A percentile compares a stretch with the other conserved stretches of the same genome.
phyloP scores from a whole-genome alignment of 1,284 basidiomycete genomes.

The Coniophora puteana region DNA sequence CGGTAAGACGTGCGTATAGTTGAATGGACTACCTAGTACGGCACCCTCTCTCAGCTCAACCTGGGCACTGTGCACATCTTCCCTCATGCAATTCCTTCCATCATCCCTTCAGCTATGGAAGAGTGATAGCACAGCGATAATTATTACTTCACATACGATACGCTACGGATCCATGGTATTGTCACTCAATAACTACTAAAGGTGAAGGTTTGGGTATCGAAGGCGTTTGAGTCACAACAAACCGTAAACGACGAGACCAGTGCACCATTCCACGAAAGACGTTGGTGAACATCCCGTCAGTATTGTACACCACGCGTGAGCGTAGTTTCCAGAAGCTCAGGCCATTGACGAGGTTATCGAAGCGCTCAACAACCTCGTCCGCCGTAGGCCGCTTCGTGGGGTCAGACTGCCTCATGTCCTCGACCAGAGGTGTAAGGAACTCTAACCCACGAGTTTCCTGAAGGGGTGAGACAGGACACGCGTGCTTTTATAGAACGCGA shows the following conservation, averaged over 20 bases:
- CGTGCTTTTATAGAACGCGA: too few species aligned
- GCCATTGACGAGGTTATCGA: conserved; percentile 19
- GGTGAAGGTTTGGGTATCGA: conserved; percentile 9
- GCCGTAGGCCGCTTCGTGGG: conserved; percentile 27
- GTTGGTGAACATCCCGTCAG: conserved; percentile 8
- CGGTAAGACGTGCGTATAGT: too few species aligned
- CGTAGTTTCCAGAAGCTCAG: conserved; percentile 25
- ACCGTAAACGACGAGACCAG: conserved; percentile 16
- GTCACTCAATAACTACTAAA: too few species aligned
- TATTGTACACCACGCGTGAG: conserved; percentile 10
- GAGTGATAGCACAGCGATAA: too few species aligned
- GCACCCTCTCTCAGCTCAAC: too few species aligned
- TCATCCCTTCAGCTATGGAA: too few species aligned
- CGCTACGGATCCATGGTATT: too few species aligned
- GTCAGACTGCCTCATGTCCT: conserved; percentile 21
- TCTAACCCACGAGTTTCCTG: conserved; percentile 16
- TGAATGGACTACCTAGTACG: too few species aligned
- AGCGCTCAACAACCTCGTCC: conserved; percentile 27
- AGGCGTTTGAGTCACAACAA: conserved; percentile 6
- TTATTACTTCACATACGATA: too few species aligned
- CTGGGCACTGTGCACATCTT: too few species aligned
- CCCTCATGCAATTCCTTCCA: too few species aligned
- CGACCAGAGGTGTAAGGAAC: conserved; percentile 22
- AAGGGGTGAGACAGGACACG: too few species aligned
- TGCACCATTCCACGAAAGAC: conserved; percentile 7